These are phyloP conservation scores for Ziziphus jujuba DNA, from an alignment of 306 rosid species.

Conservation along the genomic window DNA sequence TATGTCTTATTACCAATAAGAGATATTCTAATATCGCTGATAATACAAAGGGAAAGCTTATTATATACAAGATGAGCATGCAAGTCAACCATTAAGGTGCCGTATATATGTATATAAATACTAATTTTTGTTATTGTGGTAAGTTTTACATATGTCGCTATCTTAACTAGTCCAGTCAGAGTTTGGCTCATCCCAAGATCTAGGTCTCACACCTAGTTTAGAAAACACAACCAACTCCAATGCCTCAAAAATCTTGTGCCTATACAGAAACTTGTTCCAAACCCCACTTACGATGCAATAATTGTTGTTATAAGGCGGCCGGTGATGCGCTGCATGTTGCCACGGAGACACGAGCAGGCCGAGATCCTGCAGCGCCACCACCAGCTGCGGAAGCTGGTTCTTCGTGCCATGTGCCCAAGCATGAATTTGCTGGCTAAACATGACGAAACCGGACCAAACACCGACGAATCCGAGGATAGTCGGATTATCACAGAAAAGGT, in stretches of 20 bases:
- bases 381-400: constrained; percentile 59
- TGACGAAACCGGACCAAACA: constrained; percentile 60
- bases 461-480: constrained; percentile 51
- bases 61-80: too few species aligned
- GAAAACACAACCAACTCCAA: constrained; percentile 74
- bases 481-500: constrained; percentile 53
- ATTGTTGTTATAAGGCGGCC: constrained; percentile 69
- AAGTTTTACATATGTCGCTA: too few species aligned
- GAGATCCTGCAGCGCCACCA: constrained; percentile 59
- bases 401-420: constrained; percentile 89
- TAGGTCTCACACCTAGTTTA: constrained; percentile 59
- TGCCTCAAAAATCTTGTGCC: constrained; percentile 57
- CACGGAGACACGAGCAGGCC: constrained; percentile 68
- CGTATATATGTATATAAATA: too few species aligned
- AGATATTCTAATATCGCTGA: too few species aligned
- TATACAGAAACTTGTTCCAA: constrained; percentile 74
- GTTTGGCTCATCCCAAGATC: constrained; percentile 78
- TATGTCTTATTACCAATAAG: too few species aligned
- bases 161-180: constrained; percentile 73
- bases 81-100: too few species aligned
- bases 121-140: too few species aligned
- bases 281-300: constrained; percentile 92
- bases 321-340: constrained; percentile 71
- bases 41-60: too few species aligned
- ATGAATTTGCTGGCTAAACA: constrained; percentile 95